Evolutionary conservation across 1,284 basidiomycete species (phyloP).

Genomic region (Rhizopogon parksii): DNA sequence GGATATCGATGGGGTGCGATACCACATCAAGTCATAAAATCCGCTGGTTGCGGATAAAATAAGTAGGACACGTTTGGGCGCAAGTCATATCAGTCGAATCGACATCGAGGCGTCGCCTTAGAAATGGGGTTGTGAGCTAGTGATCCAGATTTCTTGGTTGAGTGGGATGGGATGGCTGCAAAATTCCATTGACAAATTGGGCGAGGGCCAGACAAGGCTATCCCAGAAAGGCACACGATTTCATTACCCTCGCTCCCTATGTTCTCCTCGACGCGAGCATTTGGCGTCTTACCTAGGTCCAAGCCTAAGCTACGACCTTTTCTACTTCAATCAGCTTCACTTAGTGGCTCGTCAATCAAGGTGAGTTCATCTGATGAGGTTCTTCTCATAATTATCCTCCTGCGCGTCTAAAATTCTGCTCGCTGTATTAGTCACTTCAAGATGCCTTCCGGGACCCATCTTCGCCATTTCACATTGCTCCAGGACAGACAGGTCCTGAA

Average conservation of each 20-base stretch:
- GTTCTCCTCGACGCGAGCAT: not conserved
- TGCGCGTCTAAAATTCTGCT: not conserved
- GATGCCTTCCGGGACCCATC: conserved; percentile 57
- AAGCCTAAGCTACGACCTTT: not conserved
- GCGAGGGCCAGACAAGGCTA: no score
- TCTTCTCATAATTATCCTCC: not conserved
- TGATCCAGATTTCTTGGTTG: no score
- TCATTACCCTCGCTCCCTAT: not conserved
- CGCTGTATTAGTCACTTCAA: conserved; percentile 38
- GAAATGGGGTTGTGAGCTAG: no score
- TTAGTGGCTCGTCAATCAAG: conserved; percentile 26
- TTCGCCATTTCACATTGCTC: conserved; percentile 59
- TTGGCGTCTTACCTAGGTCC: no score
- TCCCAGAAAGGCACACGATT: no score
- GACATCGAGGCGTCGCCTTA: no score
- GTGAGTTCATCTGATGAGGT: conserved; percentile 8
- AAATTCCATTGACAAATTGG: no score
- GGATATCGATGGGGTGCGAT: not conserved
- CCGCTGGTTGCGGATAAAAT: not conserved
- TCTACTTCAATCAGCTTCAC: not conserved
- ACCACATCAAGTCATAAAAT: not conserved
- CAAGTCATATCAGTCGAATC: not conserved
- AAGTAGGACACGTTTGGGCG: not conserved
- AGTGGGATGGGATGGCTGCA: no score
- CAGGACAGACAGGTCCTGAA: conserved; percentile 53